Evolutionary conservation across 2,329 filamentous ascomycete species (phyloP), one percentile per base, ranked within the genome.

Genomic region (Pyricularia pennisetigena): DNA sequence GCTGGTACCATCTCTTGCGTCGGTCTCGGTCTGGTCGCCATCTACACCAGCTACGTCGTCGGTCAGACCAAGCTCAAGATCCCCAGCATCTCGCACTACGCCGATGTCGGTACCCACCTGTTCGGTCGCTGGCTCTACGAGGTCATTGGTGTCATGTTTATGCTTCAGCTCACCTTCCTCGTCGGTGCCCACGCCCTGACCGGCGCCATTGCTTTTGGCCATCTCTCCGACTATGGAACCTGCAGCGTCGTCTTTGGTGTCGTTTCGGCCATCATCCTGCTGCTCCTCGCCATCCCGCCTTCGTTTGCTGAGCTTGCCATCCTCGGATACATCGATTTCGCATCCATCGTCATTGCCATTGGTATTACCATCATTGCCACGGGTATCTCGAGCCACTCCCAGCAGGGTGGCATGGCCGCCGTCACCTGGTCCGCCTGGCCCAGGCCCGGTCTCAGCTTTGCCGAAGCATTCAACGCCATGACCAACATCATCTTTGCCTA

Each of bases 401-500:
- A 9, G 3, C 20, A 35, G 9, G 65, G 54, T 29, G 65, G 65
- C 4, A 12, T 35, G 10, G 54, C 54, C 9, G 65, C 65, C 26
- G 49, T 67, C 26, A 9, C 14, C 65, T 83, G 81, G 80, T 82
- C 80, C 9, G 78, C 79, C 0, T 83, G 81, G 79, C 81, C 81
- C 65, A 79, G 78, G 73, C 75, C 79, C 4, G 73, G 80, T 4
- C 76, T 84, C 1, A 78, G 78, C 41, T 80, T 90, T 57, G 79
- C 81, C 64, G 80, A 85, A 63, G 86, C 80, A 24, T 89, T 90
- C 74, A 81, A 86, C 16, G 83, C 86, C 23, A 82, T 90, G 64
- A 83, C 81, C 73, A 91, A 91, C 78, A 92, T 93, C 67, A 82
- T 91, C 70, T 87, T 92, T 70, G 89, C 90, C 68, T 93, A 89